Base-by-base conservation (phyloP, 225 moss, liverwort and hornwort genomes). In the Marchantia paleacea region DNA sequence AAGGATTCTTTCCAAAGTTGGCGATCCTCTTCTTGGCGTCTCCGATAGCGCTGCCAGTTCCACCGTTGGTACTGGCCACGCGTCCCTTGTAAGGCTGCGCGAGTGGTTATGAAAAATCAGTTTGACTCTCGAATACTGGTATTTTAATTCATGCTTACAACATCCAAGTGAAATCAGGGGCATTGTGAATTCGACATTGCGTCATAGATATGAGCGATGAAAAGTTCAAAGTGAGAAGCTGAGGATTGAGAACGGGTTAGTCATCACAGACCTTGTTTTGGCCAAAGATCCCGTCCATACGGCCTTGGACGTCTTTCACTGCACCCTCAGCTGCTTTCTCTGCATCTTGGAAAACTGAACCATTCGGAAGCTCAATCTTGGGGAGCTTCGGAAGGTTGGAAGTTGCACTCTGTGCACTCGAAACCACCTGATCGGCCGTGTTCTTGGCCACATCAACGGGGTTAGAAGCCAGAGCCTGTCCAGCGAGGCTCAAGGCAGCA, bases 1-100 rank as follows among this genome's bases (percentile, higher is more conserved):
- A 18, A 0, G 94, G 90, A n/a, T 94, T 94, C 84, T 92, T 81
- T 0, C 91, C 77, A 60, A 94, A 94, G 24, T 19, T 67, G 22
- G 20, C 6, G 15, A 92, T 75, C 20, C 92, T 81, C 0, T 81
- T 72, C 81, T 87, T 83, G 0, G 92, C 92, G 18, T 92, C 94
- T 0, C 87, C 92, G 3, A 92, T 3, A 3, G 91, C 50, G 0
- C 92, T 77, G 58, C 83, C 92, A 7, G 89, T 85, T 0, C 88
- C 90, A 0, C 84, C 90, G 68, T 81, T 88, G 55, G 81, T 83
- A 0, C 71, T 80, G 12, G 77, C 52, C 13, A 82, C 82, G 4
- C 57, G 75, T 29, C 55, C 69, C 0, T 72, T 49, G 18, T 18
- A 72, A 0, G 76, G 15, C 82, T 75, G 75, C 54, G n/a, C 4